Evolutionary conservation across 169 alveolate genomes (phyloP), one percentile per base, ranked within the genome.

Genomic region (Plasmodium falciparum): DNA sequence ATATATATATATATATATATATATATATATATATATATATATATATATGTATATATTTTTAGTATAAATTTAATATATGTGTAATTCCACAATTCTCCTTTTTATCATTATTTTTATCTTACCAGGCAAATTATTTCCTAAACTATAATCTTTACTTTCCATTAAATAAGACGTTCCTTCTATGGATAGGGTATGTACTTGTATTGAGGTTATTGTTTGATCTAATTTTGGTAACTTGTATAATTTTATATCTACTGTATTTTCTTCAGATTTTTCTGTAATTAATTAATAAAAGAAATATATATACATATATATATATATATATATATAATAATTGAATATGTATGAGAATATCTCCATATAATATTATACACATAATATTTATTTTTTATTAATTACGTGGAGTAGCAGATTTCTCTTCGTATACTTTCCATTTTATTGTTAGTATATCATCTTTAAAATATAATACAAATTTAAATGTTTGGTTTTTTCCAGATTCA

Each of bases 171-270:
- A 24, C 2, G n/a, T 52, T 52, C 24, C 8, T 3, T 52, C 26
- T 24, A 24, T 24, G 26, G 26, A 0, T 15, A 59, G 76, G 9
- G 52, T 62, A 13, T 75, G 62, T 22, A 75, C 89, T 54, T 62
- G 89, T 75, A 75, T 75, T 29, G 89, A 62, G 45, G 76, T 76
- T 24, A 76, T 58, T 39, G 89, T 76, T 2, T 61, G 11, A 8
- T 76, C 89, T 17, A 76, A 56, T 58, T 49, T 49, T 33, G 89
- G 89, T 9, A 76, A 0, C 17, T 47, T 63, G 67, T 12, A 76
- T 56, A 20, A 63, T 49, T 67, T 67, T 17, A 63, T 67, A 29
- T 76, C 89, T 52, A 29, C 43, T 29, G 43, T 29, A 29, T 29
- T 29, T 29, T 29, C 43, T 29, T 29, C 43, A 29, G 43, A 4